Percentiles rank a stretch among this genome's conserved stretches.
phyloP scores from a whole-genome alignment of 169 alveolate genomes.

The Plasmodium ovale region DNA sequence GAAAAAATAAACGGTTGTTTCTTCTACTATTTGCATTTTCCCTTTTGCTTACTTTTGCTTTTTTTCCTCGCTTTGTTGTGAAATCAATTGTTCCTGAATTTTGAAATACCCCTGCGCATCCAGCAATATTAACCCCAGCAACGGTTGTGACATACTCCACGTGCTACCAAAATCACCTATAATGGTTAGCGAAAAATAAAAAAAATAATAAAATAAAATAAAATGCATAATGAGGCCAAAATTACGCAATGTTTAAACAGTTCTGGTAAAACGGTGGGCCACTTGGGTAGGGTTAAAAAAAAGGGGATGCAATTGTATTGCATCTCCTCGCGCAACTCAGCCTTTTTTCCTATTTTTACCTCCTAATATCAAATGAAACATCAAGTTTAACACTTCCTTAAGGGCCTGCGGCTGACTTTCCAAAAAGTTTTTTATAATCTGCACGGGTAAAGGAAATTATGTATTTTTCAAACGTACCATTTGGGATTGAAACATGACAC shows the following conservation, averaged over 20 bases:
- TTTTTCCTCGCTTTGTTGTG: constrained; percentile 87
- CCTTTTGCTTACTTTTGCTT: constrained; percentile 78
- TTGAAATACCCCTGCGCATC: constrained; percentile 84
- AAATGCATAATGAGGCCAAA: not conserved
- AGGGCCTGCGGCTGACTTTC: constrained; percentile 88
- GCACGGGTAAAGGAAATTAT: constrained; percentile 9
- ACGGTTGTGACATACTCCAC: constrained; percentile 93
- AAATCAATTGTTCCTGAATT: constrained; percentile 84
- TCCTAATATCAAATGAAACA: constrained; percentile 88
- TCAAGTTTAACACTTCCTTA: constrained; percentile 85
- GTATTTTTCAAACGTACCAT: no score
- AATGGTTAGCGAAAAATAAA: no score
- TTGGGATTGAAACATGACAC: no score
- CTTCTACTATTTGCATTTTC: not conserved
- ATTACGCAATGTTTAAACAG: no score
- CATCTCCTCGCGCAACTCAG: no score
- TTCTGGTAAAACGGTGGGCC: no score
- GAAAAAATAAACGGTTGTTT: not conserved
- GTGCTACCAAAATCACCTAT: constrained; percentile 90
- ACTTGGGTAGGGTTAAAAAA: no score
- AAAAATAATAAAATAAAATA: not conserved
- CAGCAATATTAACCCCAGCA: constrained; percentile 91
- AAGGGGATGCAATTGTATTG: no score
- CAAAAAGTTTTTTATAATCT: constrained; percentile 85
- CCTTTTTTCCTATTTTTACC: constrained; percentile 74